Evolutionary conservation across 768 basidiomycete species (phyloP), one percentile per base, ranked within the genome.

Genomic region (Dendrothele bispora): DNA sequence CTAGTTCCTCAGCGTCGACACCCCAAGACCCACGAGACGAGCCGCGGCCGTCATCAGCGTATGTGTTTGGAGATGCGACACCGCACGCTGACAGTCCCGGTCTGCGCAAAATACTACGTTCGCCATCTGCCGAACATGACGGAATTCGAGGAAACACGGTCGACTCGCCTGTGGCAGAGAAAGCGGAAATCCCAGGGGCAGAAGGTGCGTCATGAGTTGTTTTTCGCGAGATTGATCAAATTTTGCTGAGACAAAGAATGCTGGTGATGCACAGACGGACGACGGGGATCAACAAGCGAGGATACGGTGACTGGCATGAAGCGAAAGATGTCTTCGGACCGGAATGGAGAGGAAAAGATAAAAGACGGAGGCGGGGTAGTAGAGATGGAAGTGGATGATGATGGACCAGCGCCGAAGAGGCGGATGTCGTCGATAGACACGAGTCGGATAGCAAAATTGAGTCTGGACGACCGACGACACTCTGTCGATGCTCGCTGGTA

Each of bases 391-490:
- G 59, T 80, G 39, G 82, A 85, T 61, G 55, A 69, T 26, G 84
- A 87, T 49, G 81, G 70, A 7, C 90, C 86, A 29, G 82, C 87
- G 15, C 79, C 85, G 39, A 94, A 94, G 65, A 82, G 91, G 55
- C 80, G 91, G 39, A 86, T 89, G 26, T 94, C 92, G 15, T 81
- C 86, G 20, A 79, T 91, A 56, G 91, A 93, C 55, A 84, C 87
- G 7, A 81, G 82, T 48, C 73, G 84, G 42, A 81, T 93, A 55
- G 83, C 84, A 12, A 83, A 87, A 57, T 72, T 91, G 56, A 85
- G 79, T 61, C 68, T 91, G 55, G 80, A 86, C 59, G 88, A 92
- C 61, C 84, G 88, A 42, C 80, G 90, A 51, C 81, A 82, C 60
- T 91, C 89, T 17, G 74, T 83, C 21, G 89, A 91, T 63, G 78